These are phyloP conservation scores for Fusarium albidum DNA, from an alignment of 2,329 filamentous ascomycete species.

Conservation along the genomic window DNA sequence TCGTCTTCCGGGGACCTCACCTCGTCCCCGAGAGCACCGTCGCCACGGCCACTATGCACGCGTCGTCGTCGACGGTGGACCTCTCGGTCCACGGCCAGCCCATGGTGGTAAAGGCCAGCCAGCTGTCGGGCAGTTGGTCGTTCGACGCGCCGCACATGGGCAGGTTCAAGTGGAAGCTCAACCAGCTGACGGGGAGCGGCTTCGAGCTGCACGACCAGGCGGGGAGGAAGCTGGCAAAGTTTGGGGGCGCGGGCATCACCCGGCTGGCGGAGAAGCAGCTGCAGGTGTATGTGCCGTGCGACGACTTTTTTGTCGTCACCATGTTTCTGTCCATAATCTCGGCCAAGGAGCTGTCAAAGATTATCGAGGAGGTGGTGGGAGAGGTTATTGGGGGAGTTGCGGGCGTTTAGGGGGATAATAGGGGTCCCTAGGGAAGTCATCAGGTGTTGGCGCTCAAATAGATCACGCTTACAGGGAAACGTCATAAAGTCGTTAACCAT, in stretches of 20 bases:
- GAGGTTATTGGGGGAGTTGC: slow-evolving; percentile 11
- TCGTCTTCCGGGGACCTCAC: slow-evolving; percentile 23
- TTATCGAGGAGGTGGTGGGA: slow-evolving; percentile 12
- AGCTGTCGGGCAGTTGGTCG: slow-evolving; percentile 24
- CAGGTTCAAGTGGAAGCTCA: slow-evolving; percentile 40
- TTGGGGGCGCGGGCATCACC: slow-evolving; percentile 22
- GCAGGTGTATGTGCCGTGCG: slow-evolving; percentile 30
- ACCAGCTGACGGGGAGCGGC: slow-evolving; percentile 18
- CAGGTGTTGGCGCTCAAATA: too few species aligned
- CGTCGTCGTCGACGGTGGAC: slow-evolving; percentile 22
- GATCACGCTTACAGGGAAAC: too few species aligned
- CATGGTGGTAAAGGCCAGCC: slow-evolving; percentile 29
- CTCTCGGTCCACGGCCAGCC: slow-evolving; percentile 32
- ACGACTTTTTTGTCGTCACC: slow-evolving; percentile 33
- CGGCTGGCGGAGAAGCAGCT: slow-evolving; percentile 30
- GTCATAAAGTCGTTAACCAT: background rate
- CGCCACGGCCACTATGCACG: slow-evolving; percentile 32
- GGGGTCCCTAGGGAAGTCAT: too few species aligned
- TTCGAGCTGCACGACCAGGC: slow-evolving; percentile 29
- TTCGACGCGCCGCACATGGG: slow-evolving; percentile 32
- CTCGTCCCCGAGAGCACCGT: slow-evolving; percentile 21
- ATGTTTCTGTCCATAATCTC: slow-evolving; percentile 32
- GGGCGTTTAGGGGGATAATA: slow-evolving; percentile 1
- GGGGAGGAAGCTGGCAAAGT: slow-evolving; percentile 31
- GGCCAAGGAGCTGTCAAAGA: slow-evolving; percentile 18